Evolutionary conservation across 805 yeast genomes (phyloP), one percentile per base, ranked within the genome.

Genomic region (Metschnikowia santaceciliae): DNA sequence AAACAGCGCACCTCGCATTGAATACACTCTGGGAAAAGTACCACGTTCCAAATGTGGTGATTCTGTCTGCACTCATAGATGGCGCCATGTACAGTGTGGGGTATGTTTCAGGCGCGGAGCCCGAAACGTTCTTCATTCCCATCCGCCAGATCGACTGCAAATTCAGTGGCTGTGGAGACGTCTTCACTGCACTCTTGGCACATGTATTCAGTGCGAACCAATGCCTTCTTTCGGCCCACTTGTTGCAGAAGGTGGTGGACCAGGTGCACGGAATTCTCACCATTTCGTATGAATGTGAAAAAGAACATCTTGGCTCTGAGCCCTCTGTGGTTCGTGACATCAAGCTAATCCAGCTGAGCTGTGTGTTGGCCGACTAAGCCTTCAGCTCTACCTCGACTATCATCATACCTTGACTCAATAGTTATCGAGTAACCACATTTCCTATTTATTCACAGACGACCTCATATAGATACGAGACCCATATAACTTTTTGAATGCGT

Each of bases 81-180:
- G 66, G 58, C 2, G 42, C 54, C 49, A 63, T 75, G 58, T 77
- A 75, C 50, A 55, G 71, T 15, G 71, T 78, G 8, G 84, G 84
- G 19, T 60, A 51, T 49, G 39, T 40, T 15, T 40, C 51, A 6
- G 48, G 41, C 3, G 36, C 49, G 14, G 38, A 48, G 6, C 26
- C 50, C 14, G 38, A 48, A 15, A 48, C 61, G 4, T 74, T 75
- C 47, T 64, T 66, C 38, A 69, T 74, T 42, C 71, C 73, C 22
- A 76, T 83, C 1, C 70, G 74, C 4, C 67, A 70, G 56, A 78
- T 86, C 11, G 68, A 77, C 19, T 88, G 90, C 8, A 68, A 73
- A 1, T 86, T 86, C 62, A 83, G 82, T 38, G 94, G 94, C 1
- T 79, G 88, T 51, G 94, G 94, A 2, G 94, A 87, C 62, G 66